Evolutionary conservation across 306 rosid species (phyloP), one percentile per base, ranked within the genome.

Genomic region (Cicer chorassanicum): DNA sequence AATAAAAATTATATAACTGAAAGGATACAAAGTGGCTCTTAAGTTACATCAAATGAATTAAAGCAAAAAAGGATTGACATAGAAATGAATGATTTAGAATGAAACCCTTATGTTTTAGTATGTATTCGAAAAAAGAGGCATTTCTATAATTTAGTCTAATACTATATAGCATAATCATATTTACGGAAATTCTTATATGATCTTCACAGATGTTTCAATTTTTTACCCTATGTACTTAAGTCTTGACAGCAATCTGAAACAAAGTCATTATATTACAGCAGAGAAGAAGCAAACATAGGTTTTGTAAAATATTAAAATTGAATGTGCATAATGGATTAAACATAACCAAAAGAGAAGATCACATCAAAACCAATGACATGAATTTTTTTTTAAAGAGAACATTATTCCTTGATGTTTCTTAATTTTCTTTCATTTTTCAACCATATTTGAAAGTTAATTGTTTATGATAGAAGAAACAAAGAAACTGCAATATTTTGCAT

Each of bases 381-480:
- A n/a, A n/a, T n/a, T n/a, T n/a, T n/a, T n/a, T n/a, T n/a, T n/a
- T n/a, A 29, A 55, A 18, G 16, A 56, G 38, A 39, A 11, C 68
- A 10, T 14, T 60, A 29, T 57, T 60, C 10, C 66, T 60, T 24
- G 13, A 53, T 43, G 40, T 54, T 42, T 42, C 65, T 53, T 42
- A 41, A 62, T 43, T 66, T 24, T 54, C 36, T 19, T 40, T 39
- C 72, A 12, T 55, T 39, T 66, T 24, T 54, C 21, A 42, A 15
- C 48, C 41, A 21, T 43, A 44, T 34, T 51, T 9, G 21, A 54
- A 54, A 40, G 13, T 4, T 29, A 29, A 50, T 8, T 65, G 65
- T 42, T 74, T 49, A 50, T 45, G 62, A 54, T 36, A 46, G 29
- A 80, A 74, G 45, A 68, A 65, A 7, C 4, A 73, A 39, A 6